Percentiles rank a stretch among this genome's conserved stretches.
These are phyloP conservation scores for Xylaria palmicola DNA, from an alignment of 495 filamentous ascomycete genomes.

Conservation along the genomic window DNA sequence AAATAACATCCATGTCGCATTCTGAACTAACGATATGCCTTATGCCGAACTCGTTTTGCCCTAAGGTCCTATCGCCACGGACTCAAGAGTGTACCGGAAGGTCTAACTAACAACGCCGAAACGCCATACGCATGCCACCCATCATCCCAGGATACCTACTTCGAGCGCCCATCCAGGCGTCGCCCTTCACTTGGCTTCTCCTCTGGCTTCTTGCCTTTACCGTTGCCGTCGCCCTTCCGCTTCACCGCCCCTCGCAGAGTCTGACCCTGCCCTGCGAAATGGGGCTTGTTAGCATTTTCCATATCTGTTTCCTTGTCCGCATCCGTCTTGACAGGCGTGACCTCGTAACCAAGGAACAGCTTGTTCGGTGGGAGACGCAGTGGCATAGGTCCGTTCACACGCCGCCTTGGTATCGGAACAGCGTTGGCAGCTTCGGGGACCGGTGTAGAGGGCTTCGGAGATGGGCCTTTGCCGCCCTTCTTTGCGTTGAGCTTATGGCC, in stretches of 20 bases:
- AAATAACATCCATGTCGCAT: too few species aligned
- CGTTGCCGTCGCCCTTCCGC: constrained; percentile 41
- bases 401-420: constrained; percentile 37
- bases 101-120: too few species aligned
- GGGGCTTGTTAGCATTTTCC: constrained; percentile 62
- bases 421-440: constrained; percentile 66
- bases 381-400: constrained; percentile 79
- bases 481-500: constrained; percentile 74
- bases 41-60: too few species aligned
- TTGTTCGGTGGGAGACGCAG: constrained; percentile 83
- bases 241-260: constrained; percentile 71
- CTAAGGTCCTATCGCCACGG: too few species aligned
- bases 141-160: background rate
- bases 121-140: constrained; percentile 12
- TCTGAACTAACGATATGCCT: too few species aligned
- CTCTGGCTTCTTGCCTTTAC: constrained; percentile 37
- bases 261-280: constrained; percentile 86
- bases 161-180: constrained; percentile 39
- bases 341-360: constrained; percentile 92
- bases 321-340: constrained; percentile 81
- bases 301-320: constrained; percentile 67
- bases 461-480: constrained; percentile 74
- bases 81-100: background rate
- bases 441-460: constrained; percentile 79
- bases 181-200: constrained; percentile 36